These are phyloP conservation scores for Lecanicillium sp. DNA, from an alignment of 2,329 filamentous ascomycete genomes.

Conservation along the genomic window DNA sequence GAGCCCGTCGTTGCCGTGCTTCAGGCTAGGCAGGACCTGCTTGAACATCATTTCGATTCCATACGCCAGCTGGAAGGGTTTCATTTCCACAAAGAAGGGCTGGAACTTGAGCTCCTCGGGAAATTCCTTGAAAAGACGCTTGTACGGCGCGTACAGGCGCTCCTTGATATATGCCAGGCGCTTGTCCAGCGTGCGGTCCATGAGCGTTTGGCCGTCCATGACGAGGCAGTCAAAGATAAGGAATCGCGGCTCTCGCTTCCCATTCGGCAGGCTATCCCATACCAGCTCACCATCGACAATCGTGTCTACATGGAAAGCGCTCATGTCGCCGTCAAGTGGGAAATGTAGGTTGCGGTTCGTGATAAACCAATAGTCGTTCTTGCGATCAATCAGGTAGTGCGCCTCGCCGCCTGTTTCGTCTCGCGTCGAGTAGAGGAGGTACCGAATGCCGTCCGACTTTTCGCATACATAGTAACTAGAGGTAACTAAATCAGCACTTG, in stretches of 20 bases:
- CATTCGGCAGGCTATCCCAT: constrained; percentile 64
- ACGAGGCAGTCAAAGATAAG: constrained; percentile 91
- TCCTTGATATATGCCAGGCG: constrained; percentile 80
- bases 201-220: constrained; percentile 67
- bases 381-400: constrained; percentile 93
- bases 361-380: constrained; percentile 93
- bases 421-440: constrained; percentile 79
- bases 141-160: constrained; percentile 64
- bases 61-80: constrained; percentile 83
- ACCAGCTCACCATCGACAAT: constrained; percentile 92
- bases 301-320: constrained; percentile 68
- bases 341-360: constrained; percentile 66
- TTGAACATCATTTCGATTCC: constrained; percentile 88
- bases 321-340: constrained; percentile 57
- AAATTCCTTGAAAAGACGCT: constrained; percentile 52
- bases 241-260: constrained; percentile 65
- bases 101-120: constrained; percentile 62
- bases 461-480: constrained; percentile 89
- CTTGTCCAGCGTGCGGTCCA: constrained; percentile 77
- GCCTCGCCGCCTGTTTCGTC: constrained; percentile 56
- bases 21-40: constrained; percentile 71
- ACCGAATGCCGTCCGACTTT: constrained; percentile 94
- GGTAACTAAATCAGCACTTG: constrained; percentile 5
- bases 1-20: constrained; percentile 90
- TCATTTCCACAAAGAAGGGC: constrained; percentile 77